phyloP scores from a whole-genome alignment of 495 filamentous ascomycete genomes.

The Bacidia rubella region DNA sequence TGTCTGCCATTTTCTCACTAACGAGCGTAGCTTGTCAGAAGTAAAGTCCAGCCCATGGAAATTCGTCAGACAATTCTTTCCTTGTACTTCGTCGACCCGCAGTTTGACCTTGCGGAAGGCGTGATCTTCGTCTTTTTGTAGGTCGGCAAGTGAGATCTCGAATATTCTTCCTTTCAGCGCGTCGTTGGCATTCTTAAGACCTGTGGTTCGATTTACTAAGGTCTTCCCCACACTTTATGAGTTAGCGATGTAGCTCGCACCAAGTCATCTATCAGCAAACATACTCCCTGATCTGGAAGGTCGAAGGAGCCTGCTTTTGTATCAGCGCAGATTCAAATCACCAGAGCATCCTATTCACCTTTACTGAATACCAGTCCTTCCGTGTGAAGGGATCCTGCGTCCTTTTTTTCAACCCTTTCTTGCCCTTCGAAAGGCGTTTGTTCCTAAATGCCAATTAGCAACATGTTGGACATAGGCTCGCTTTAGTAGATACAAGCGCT shows the following conservation, averaged over 20 bases:
- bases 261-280: slow-evolving; percentile 22
- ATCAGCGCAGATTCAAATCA: slow-evolving; percentile 12
- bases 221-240: slow-evolving; percentile 84
- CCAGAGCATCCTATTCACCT: slow-evolving; percentile 42
- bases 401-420: slow-evolving; percentile 99
- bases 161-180: slow-evolving; percentile 96
- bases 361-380: slow-evolving; percentile 98
- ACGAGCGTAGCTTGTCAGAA: slow-evolving; percentile 95
- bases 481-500: not conserved
- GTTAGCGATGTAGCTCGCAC: slow-evolving; percentile 5
- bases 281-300: slow-evolving; percentile 94
- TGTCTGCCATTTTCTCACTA: slow-evolving; percentile 98
- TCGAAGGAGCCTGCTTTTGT: slow-evolving; percentile 65
- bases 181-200: slow-evolving; percentile 99
- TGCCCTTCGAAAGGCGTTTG: slow-evolving; percentile 99
- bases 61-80: slow-evolving; percentile 99
- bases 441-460: slow-evolving; percentile 50
- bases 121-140: slow-evolving; percentile 99
- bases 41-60: slow-evolving; percentile 99
- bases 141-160: slow-evolving; percentile 95
- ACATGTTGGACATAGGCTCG: slow-evolving; percentile 8
- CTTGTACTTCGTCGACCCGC: slow-evolving; percentile 94
- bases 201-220: slow-evolving; percentile 95
- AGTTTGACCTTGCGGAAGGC: slow-evolving; percentile 99
- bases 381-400: slow-evolving; percentile 90